A percentile compares a stretch with the other conserved stretches of the same genome.
phyloP scores from a whole-genome alignment of 75 land plant species.

The Cunninghamia lanceolata region DNA sequence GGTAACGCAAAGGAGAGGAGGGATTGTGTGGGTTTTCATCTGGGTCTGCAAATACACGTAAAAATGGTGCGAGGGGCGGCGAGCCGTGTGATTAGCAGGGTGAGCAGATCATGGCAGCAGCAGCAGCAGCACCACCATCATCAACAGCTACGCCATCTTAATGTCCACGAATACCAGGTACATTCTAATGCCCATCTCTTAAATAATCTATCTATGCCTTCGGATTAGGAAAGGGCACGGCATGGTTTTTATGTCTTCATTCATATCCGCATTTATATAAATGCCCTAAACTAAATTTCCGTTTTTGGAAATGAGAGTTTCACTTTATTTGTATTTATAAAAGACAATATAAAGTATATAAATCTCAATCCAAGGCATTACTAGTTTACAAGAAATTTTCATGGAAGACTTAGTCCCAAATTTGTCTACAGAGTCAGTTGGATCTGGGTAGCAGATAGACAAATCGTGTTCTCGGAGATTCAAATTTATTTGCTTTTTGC shows the following conservation, averaged over 20 bases:
- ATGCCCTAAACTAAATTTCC: background rate
- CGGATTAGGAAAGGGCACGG: background rate
- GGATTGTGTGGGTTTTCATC: no score
- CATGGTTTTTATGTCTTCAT: background rate
- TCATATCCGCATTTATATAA: background rate
- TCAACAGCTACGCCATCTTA: background rate
- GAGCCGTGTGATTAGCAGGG: background rate
- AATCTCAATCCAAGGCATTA: no score
- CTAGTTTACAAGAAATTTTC: no score
- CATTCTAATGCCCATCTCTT: background rate
- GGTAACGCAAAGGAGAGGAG: no score
- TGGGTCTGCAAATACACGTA: no score
- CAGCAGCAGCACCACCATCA: background rate
- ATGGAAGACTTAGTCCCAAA: no score
- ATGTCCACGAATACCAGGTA: background rate
- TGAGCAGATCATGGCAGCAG: background rate
- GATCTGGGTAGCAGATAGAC: background rate
- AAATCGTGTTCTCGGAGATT: background rate
- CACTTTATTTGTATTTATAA: no score
- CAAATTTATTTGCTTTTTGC: background rate
- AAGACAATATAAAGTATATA: no score
- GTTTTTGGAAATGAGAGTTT: background rate
- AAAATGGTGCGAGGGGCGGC: background rate
- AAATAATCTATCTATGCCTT: no score
- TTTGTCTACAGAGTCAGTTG: no score